A percentile compares a stretch with the other conserved stretches of the same genome.
phyloP scores from a whole-genome alignment of 208 protist species.

The Kentomonas sorsogonicus region DNA sequence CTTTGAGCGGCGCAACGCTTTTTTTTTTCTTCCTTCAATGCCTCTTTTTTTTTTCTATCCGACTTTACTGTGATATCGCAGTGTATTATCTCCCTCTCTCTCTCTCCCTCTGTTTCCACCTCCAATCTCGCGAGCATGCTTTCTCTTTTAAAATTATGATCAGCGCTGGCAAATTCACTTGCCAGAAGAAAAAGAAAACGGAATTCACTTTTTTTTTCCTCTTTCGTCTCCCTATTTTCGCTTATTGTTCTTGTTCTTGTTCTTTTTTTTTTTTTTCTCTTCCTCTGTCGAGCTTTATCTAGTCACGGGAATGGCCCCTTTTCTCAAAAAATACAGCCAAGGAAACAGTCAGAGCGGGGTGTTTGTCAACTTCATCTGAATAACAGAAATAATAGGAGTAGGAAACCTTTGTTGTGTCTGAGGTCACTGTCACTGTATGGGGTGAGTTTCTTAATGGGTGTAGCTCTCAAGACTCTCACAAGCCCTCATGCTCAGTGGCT shows the following conservation, averaged over 20 bases:
- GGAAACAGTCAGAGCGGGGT: no score
- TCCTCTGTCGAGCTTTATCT: constrained; percentile 2
- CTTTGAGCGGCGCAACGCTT: no score
- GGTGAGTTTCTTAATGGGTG: no score
- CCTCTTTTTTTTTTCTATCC: constrained; percentile 11
- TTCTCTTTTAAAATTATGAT: no score
- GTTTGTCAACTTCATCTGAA: no score
- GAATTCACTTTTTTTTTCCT: constrained; percentile 8
- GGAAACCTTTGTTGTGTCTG: no score
- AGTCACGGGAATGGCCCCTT: background rate
- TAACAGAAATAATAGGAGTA: no score
- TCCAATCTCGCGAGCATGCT: background rate
- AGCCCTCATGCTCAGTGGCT: no score
- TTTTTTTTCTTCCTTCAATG: constrained; percentile 11
- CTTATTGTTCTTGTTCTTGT: constrained; percentile 5
- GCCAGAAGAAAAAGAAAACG: constrained; percentile 1
- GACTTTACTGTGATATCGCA: no score
- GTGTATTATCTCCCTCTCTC: background rate
- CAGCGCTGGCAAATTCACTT: no score
- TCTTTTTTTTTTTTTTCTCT: constrained; percentile 11
- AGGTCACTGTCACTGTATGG: no score
- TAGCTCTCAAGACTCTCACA: no score
- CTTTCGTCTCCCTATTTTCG: background rate
- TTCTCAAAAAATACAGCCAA: constrained; percentile 15
- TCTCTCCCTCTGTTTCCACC: background rate